Evolutionary conservation across 768 basidiomycete genomes (phyloP).

Genomic region (Suillus occidentalis): DNA sequence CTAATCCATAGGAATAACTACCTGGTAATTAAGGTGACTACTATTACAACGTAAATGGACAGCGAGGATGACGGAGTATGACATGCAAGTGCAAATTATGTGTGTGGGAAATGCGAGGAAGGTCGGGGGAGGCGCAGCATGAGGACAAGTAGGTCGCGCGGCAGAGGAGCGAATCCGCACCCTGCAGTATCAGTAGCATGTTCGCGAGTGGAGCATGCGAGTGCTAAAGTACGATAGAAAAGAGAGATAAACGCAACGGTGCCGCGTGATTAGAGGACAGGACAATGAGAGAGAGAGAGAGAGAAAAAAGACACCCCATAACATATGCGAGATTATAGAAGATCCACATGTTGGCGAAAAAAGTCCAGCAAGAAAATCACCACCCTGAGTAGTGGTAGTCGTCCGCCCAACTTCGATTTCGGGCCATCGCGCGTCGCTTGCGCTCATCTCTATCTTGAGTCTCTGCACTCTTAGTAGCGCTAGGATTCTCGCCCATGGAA

Average conservation of each 20-base stretch:
- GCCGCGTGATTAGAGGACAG: slow-evolving; percentile 8
- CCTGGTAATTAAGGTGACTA: slow-evolving; percentile 28
- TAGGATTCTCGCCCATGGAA: slow-evolving; percentile 13
- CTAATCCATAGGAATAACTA: slow-evolving; percentile 13
- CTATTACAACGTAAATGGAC: slow-evolving; percentile 35
- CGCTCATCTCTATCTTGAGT: slow-evolving; percentile 42
- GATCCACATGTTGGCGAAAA: slow-evolving; percentile 15
- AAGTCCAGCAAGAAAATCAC: slow-evolving; percentile 32
- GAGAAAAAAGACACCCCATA: slow-evolving; percentile 19
- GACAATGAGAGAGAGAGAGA: slow-evolving; percentile 10
- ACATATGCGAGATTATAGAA: slow-evolving; percentile 22
- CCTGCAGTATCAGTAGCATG: slow-evolving; percentile 4
- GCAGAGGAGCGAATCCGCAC: slow-evolving; percentile 1
- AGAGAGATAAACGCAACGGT: slow-evolving; percentile 17
- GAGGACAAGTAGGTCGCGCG: background rate
- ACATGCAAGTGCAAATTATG: slow-evolving; percentile 8
- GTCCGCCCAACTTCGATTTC: slow-evolving; percentile 69
- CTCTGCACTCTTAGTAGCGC: slow-evolving; percentile 17
- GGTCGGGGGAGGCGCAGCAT: background rate
- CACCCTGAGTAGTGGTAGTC: slow-evolving; percentile 69
- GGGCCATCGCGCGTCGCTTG: slow-evolving; percentile 46
- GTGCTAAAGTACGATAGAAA: slow-evolving; percentile 21
- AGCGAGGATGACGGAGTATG: slow-evolving; percentile 15
- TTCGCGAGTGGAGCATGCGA: slow-evolving; percentile 7
- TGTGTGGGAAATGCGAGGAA: slow-evolving; percentile 8